Base-by-base conservation (phyloP, 345 rosid species). In the Euclidium syriacum region DNA sequence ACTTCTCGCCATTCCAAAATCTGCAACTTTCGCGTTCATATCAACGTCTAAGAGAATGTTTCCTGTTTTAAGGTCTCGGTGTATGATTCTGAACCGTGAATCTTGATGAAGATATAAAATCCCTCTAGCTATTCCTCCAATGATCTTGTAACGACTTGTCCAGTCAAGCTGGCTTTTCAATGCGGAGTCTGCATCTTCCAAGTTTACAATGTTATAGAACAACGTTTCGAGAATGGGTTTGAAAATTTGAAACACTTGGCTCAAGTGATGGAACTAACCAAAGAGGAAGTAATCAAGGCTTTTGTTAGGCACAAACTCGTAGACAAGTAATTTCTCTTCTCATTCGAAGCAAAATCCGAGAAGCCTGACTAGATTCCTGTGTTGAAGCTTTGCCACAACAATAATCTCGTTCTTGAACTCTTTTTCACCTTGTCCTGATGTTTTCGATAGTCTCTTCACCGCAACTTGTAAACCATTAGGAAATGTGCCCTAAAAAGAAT, bases 351-450 rank as follows among this genome's bases (percentile, higher is more conserved):
- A 83, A 39, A 79, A 80, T 6, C 88, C 81, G 0, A 76, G 29
- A 14, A 80, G 74, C 32, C 58, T 78, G 39, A 80, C 82, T 7
- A 83, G 79, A 20, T 80, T 80, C 38, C 74, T n/a, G n/a, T n/a
- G n/a, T n/a, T n/a, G n/a, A n/a, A n/a, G n/a, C n/a, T n/a, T n/a
- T n/a, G n/a, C n/a, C n/a, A n/a, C n/a, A n/a, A n/a, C n/a, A n/a
- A n/a, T n/a, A n/a, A n/a, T n/a, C n/a, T n/a, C n/a, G n/a, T n/a
- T n/a, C n/a, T n/a, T n/a, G n/a, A n/a, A n/a, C n/a, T n/a, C n/a
- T n/a, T n/a, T n/a, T n/a, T n/a, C n/a, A n/a, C n/a, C n/a, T n/a
- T n/a, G n/a, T n/a, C n/a, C n/a, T n/a, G n/a, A n/a, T n/a, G n/a
- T n/a, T n/a, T n/a, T n/a, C n/a, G n/a, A n/a, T n/a, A n/a, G n/a